Base-by-base conservation (phyloP, 352 stramenopile species). In the Thraustotheca clavata region DNA sequence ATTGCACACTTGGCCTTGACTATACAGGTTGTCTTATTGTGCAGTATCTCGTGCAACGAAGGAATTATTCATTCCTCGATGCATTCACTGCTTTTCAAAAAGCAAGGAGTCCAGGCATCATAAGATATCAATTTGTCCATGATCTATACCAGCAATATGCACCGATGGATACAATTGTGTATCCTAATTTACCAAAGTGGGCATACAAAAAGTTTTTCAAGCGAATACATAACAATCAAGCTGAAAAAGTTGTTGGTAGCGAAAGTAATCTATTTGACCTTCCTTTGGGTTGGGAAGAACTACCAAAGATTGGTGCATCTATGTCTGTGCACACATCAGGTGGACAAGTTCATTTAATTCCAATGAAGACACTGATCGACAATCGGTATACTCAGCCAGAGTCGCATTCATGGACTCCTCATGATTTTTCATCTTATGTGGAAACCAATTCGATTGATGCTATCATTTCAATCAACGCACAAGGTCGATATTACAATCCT, bases 61-160 rank as follows among this genome's bases (percentile, higher is more conserved):
- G 74, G n/a, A 50, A 59, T 0, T 75, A 72, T 47, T 75, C 71
- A 0, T 73, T 93, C 8, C 77, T 76, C 26, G 74, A 80, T 12
- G 83, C 83, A 20, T 67, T 92, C 26, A 71, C 74, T 32, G 78
- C 82, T n/a, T 93, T 93, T 55, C 69, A 67, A 5, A 59, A 68
- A 32, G 78, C 83, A 36, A 72, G 83, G 34, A 80, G 79, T 29
- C 83, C 83, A 5, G 83, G 83, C 49, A 60, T 93, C 12, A 89
- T 93, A 70, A 91, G 90, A 67, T 78, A 88, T 68, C 84, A 88
- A 76, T 93, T 90, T 68, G 72, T 93, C 14, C 71, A 89, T 62
- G 79, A 86, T 18, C 73, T 93, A 38, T 88, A 86, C 60, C 73
- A 70, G 33, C 59, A 62, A 20, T 73, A 87, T 27, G 81, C 76